Evolutionary conservation across 768 basidiomycete genomes (phyloP).

Genomic region (Kondoa malvinella): DNA sequence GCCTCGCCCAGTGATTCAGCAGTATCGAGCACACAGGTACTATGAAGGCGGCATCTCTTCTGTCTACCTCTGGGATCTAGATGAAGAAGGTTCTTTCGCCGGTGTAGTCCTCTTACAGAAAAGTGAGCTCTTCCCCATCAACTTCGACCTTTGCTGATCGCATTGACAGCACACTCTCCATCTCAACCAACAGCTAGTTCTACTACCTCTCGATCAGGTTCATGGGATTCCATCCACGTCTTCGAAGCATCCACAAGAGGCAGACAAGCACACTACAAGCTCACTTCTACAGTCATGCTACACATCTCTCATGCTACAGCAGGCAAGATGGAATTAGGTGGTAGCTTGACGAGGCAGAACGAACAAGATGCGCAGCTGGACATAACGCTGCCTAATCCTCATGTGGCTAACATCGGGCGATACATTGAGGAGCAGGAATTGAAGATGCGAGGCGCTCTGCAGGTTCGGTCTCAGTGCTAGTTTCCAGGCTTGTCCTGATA

Average conservation of each 20-base stretch:
- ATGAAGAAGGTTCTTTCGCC: slow-evolving; percentile 68
- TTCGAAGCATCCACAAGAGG: slow-evolving; percentile 83
- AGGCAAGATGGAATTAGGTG: slow-evolving; percentile 69
- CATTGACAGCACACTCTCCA: neutral
- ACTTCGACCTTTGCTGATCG: neutral
- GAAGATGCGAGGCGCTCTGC: slow-evolving; percentile 89
- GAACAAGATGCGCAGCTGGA: slow-evolving; percentile 22
- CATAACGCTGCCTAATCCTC: slow-evolving; percentile 39
- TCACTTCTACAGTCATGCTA: slow-evolving; percentile 94
- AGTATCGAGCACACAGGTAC: slow-evolving; percentile 64
- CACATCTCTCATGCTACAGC: slow-evolving; percentile 43
- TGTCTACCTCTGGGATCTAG: slow-evolving; percentile 94
- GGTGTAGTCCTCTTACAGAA: slow-evolving; percentile 95
- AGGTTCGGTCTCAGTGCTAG: slow-evolving; percentile 28
- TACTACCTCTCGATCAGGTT: slow-evolving; percentile 49
- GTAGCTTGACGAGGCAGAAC: slow-evolving; percentile 69
- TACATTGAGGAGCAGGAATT: slow-evolving; percentile 99
- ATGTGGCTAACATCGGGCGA: slow-evolving; percentile 80
- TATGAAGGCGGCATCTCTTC: slow-evolving; percentile 96
- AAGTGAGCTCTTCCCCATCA: slow-evolving; percentile 38
- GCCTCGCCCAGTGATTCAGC: neutral
- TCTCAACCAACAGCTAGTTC: slow-evolving; percentile 1
- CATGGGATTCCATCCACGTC: slow-evolving; percentile 98
- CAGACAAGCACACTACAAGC: slow-evolving; percentile 85
- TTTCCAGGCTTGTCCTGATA: neutral